A percentile compares a stretch with the other conserved stretches of the same genome.
phyloP scores from a whole-genome alignment of 2,329 filamentous ascomycete genomes.

The Celoporthe dispersa region DNA sequence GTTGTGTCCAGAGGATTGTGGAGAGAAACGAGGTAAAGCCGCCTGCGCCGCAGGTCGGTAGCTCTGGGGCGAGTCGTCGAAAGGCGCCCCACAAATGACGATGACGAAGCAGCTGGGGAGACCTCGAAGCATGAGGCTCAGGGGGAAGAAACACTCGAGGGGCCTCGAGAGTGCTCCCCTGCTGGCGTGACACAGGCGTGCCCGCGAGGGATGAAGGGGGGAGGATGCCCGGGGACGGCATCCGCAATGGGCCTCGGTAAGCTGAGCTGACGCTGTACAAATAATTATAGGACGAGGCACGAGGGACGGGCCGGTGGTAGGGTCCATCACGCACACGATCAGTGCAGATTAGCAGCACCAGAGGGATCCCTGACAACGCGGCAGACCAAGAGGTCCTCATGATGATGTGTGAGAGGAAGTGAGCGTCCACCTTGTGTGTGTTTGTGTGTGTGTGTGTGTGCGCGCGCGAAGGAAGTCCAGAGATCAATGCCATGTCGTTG shows the following conservation, averaged over 20 bases:
- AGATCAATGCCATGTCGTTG: not conserved
- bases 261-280: constrained; percentile 6
- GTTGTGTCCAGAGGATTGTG: not conserved
- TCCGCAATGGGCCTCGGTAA: not conserved
- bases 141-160: not conserved
- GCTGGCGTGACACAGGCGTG: not conserved
- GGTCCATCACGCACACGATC: not conserved
- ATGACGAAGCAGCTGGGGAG: not conserved
- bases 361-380: not conserved
- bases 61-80: not conserved
- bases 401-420: not conserved
- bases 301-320: not conserved
- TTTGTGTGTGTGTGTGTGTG: too few species aligned
- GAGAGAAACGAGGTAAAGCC: not conserved
- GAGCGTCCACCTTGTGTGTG: not conserved
- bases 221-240: not conserved
- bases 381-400: not conserved
- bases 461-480: not conserved
- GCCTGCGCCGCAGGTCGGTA: not conserved
- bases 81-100: not conserved
- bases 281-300: not conserved
- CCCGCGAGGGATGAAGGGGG: not conserved
- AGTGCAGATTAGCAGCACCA: not conserved
- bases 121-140: not conserved
- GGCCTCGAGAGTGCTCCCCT: not conserved